A percentile compares a stretch with the other conserved stretches of the same genome.
These are phyloP conservation scores for Phytophthora hybrid DNA, from an alignment of 352 stramenopile genomes.

Conservation along the genomic window DNA sequence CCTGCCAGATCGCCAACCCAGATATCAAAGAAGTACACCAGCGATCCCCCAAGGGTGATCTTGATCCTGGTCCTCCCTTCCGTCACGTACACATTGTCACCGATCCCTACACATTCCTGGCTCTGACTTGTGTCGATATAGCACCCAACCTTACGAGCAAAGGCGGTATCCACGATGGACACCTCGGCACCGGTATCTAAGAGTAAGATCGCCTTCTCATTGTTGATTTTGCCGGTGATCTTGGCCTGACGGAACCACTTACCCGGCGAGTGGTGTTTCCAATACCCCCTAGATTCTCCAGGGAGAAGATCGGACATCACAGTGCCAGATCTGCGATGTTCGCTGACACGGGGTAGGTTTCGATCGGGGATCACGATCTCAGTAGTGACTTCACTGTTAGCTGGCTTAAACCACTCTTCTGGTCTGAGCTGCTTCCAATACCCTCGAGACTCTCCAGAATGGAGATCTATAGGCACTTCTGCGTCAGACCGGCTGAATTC, in stretches of 20 bases:
- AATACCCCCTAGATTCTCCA: not conserved
- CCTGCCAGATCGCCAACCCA: not conserved
- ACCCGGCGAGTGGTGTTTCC: not conserved
- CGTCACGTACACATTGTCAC: not conserved
- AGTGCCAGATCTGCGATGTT: not conserved
- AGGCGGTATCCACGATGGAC: not conserved
- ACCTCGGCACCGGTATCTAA: not conserved
- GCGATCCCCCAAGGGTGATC: not conserved
- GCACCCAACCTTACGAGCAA: too few species aligned
- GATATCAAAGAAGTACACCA: constrained; percentile 6
- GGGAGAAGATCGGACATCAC: not conserved
- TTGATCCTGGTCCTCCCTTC: not conserved
- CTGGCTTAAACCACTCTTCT: not conserved
- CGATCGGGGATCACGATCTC: not conserved
- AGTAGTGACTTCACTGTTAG: not conserved
- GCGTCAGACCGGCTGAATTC: not conserved
- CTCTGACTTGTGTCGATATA: too few species aligned
- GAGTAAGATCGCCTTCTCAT: not conserved
- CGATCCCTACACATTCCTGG: too few species aligned
- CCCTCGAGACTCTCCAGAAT: not conserved
- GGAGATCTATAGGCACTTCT: not conserved
- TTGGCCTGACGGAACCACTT: not conserved
- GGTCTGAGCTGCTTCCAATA: not conserved
- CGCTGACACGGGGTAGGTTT: not conserved
- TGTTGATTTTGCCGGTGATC: not conserved